phyloP scores from a whole-genome alignment of 2,329 filamentous ascomycete species.

The Colletotrichum magnum region DNA sequence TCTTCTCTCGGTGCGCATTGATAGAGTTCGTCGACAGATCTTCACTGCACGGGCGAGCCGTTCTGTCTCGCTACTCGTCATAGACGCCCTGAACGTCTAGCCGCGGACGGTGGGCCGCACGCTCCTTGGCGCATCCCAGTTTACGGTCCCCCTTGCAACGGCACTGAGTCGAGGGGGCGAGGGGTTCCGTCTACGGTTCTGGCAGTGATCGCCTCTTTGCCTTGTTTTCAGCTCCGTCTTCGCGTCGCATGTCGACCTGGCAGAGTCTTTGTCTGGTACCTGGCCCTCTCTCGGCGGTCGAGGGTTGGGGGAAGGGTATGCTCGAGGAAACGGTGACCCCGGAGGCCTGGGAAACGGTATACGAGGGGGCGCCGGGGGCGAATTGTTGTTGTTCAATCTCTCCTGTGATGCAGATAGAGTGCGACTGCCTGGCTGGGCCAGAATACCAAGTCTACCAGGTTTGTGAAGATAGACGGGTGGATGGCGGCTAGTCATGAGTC shows the following conservation, averaged over 20 bases:
- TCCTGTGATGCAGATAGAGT: background rate
- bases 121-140: too few relatives aligned
- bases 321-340: background rate
- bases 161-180: constrained; percentile 1
- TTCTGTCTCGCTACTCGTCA: too few relatives aligned
- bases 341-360: background rate
- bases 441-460: background rate
- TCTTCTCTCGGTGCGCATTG: too few relatives aligned
- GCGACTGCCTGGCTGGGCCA: background rate
- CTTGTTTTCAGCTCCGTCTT: constrained; percentile 17
- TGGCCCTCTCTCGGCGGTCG: background rate
- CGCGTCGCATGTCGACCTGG: background rate
- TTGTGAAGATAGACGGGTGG: background rate
- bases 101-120: background rate
- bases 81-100: too few relatives aligned
- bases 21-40: too few relatives aligned
- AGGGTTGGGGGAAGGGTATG: background rate
- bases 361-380: background rate
- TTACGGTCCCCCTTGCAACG: constrained; percentile 9
- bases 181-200: background rate
- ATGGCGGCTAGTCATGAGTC: too few relatives aligned
- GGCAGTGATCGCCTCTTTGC: constrained; percentile 18
- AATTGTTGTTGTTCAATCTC: background rate
- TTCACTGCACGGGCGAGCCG: too few relatives aligned
- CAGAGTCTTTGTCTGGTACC: too few relatives aligned